A percentile compares a stretch with the other conserved stretches of the same genome.
These are phyloP conservation scores for Pseudocercospora fijiensis DNA, from an alignment of 2,329 filamentous ascomycete genomes.

Conservation along the genomic window DNA sequence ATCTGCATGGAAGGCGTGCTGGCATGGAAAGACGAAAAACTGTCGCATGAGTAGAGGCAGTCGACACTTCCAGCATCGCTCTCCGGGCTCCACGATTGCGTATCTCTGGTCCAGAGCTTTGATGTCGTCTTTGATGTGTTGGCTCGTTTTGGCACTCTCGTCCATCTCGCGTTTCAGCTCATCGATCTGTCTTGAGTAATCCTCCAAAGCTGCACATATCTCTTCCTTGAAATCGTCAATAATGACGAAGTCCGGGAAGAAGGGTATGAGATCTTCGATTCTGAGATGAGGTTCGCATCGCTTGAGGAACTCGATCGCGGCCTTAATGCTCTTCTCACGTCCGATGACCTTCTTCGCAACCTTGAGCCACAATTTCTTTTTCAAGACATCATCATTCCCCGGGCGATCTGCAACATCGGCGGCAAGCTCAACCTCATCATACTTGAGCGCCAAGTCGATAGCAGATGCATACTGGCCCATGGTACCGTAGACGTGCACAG, in stretches of 20 bases:
- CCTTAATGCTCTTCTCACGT: slow-evolving; percentile 77
- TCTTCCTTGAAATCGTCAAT: slow-evolving; percentile 99
- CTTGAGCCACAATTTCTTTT: slow-evolving; percentile 93
- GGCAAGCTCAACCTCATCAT: slow-evolving; percentile 86
- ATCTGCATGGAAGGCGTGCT: slow-evolving; percentile 96
- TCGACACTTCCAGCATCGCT: slow-evolving; percentile 86
- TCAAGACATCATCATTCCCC: slow-evolving; percentile 68
- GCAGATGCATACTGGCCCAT: slow-evolving; percentile 95
- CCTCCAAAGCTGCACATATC: slow-evolving; percentile 89
- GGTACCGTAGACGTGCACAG: slow-evolving; percentile 93
- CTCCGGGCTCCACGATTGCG: slow-evolving; percentile 92
- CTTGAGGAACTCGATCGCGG: slow-evolving; percentile 86
- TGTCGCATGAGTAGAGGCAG: slow-evolving; percentile 83
- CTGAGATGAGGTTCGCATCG: slow-evolving; percentile 79
- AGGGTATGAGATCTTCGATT: slow-evolving; percentile 95
- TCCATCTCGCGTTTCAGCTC: slow-evolving; percentile 91
- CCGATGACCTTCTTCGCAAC: slow-evolving; percentile 93
- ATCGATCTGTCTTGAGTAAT: slow-evolving; percentile 90
- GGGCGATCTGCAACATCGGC: slow-evolving; percentile 84
- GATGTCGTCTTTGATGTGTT: slow-evolving; percentile 88
- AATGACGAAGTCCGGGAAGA: slow-evolving; percentile 97
- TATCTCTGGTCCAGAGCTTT: slow-evolving; percentile 82
- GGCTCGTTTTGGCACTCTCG: slow-evolving; percentile 81
- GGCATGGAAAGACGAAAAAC: slow-evolving; percentile 98
- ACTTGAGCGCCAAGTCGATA: slow-evolving; percentile 85